Conservation (phyloP, 2,329 filamentous ascomycete genomes). For the Arthrobotrys sphaeroides region DNA sequence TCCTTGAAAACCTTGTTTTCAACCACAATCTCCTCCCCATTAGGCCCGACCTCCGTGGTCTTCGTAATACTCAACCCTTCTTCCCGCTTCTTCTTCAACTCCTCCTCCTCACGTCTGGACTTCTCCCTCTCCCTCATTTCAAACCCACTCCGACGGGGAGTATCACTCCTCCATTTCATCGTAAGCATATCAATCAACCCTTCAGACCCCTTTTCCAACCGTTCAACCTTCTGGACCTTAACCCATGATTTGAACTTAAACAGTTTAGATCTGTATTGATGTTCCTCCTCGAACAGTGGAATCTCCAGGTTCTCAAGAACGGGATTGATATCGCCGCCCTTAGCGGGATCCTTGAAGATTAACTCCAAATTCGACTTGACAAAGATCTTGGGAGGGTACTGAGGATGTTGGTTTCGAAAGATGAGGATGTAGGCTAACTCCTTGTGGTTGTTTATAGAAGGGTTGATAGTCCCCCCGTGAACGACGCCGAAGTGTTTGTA, state of each 20-base stretch:
- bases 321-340: constrained; percentile 24
- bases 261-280: neutral
- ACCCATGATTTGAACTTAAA: constrained; percentile 48
- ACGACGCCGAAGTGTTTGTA: constrained; percentile 54
- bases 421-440: constrained; percentile 56
- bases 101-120: constrained; percentile 1
- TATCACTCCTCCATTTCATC: constrained; percentile 43
- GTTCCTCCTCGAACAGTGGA: constrained; percentile 46
- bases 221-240: constrained; percentile 26
- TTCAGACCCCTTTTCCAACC: constrained; percentile 36
- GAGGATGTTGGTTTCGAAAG: constrained; percentile 55
- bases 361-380: constrained; percentile 56
- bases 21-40: constrained; percentile 20
- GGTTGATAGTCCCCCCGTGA: constrained; percentile 54
- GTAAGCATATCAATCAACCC: constrained; percentile 44
- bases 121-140: constrained; percentile 35
- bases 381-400: constrained; percentile 56
- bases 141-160: constrained; percentile 34
- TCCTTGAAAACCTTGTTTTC: constrained; percentile 28
- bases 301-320: constrained; percentile 26
- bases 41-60: constrained; percentile 9
- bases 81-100: neutral
- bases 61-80: neutral
- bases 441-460: constrained; percentile 56
- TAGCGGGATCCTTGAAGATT: constrained; percentile 40